Percentiles rank a stretch among this genome's conserved stretches.
phyloP scores from a whole-genome alignment of 768 basidiomycete species.

The Macrolepiota albuminosa region DNA sequence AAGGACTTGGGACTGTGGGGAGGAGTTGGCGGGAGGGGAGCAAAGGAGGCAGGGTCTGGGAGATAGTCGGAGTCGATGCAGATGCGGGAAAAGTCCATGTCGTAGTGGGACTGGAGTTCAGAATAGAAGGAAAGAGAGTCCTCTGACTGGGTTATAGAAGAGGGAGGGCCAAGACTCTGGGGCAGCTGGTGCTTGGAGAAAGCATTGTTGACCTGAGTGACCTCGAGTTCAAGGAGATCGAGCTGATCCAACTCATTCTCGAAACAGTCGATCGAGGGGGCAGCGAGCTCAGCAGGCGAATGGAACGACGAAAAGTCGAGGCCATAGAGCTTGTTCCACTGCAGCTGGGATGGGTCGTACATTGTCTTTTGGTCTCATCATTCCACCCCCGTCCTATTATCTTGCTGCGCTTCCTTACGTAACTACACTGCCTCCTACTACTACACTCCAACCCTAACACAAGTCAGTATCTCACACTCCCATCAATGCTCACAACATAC shows the following conservation, averaged over 20 bases:
- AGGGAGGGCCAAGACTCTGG: conserved; percentile 68
- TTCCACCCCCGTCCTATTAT: not conserved
- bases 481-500: not conserved
- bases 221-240: conserved; percentile 58
- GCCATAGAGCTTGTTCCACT: conserved; percentile 21
- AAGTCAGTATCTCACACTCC: not conserved
- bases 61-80: conserved; percentile 34
- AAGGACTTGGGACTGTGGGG: conserved; percentile 43
- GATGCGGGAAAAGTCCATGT: conserved; percentile 69
- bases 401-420: conserved; percentile 6
- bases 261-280: conserved; percentile 78
- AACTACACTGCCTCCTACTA: not conserved
- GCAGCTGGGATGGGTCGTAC: conserved; percentile 12
- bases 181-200: conserved; percentile 52
- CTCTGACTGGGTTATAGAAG: conserved; percentile 73
- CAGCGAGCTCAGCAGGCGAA: conserved; percentile 64
- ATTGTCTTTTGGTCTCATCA: not conserved
- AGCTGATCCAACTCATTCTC: conserved; percentile 80
- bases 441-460: conserved; percentile 18
- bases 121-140: conserved; percentile 70
- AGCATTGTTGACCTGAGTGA: conserved; percentile 60
- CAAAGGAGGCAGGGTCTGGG: conserved; percentile 51
- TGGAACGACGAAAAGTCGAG: conserved; percentile 69
- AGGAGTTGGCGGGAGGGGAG: conserved; percentile 52
- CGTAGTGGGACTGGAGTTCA: conserved; percentile 52